Conservation (phyloP, 345 rosid genomes). For the Eucalyptus regnans region DNA sequence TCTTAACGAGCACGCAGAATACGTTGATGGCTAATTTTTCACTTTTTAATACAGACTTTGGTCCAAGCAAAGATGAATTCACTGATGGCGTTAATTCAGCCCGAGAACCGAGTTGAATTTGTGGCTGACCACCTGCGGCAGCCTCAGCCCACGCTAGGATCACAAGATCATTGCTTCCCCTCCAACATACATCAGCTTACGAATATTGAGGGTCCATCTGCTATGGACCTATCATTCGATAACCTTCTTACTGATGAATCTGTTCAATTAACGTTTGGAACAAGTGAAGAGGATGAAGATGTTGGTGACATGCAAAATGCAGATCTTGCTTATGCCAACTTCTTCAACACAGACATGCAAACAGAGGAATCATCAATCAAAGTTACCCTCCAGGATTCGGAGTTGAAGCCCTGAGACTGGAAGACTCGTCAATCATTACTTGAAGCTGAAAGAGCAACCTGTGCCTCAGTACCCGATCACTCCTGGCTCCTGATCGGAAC, state of each 20-base stretch:
- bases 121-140: neutral
- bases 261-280: no score
- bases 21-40: neutral
- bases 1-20: neutral
- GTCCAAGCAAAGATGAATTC: neutral
- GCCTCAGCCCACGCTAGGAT: neutral
- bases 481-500: neutral
- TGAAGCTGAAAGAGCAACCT: neutral
- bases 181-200: neutral
- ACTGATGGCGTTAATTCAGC: neutral
- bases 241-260: no score
- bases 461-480: neutral
- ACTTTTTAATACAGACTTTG: neutral
- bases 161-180: neutral
- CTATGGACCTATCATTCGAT: neutral
- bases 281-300: neutral
- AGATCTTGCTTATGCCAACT: neutral
- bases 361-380: neutral
- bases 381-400: neutral
- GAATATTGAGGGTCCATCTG: neutral
- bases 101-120: neutral
- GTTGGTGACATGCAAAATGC: neutral
- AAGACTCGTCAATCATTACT: neutral
- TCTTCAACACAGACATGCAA: neutral
- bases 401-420: neutral